These are phyloP conservation scores for Chalciporus pseudorubinellus DNA, from an alignment of 768 basidiomycete genomes.

Conservation along the genomic window DNA sequence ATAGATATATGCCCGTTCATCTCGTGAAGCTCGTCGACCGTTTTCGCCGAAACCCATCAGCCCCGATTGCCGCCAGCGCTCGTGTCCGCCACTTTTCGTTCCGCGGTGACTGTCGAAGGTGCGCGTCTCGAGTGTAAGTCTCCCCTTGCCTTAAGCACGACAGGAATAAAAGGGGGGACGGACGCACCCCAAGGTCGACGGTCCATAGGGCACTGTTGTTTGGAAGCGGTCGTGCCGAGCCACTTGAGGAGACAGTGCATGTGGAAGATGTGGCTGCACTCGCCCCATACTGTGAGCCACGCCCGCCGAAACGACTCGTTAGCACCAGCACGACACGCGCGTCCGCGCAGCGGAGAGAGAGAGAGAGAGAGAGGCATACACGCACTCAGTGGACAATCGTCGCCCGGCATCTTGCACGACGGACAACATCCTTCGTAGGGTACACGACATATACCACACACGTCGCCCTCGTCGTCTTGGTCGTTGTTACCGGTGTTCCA, in stretches of 20 bases:
- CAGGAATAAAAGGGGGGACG: neutral
- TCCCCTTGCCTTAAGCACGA: too few species aligned
- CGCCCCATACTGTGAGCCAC: conserved; percentile 81
- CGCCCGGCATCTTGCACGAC: conserved; percentile 93
- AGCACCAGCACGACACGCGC: neutral
- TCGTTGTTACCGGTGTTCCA: conserved; percentile 59
- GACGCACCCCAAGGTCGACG: conserved; percentile 84
- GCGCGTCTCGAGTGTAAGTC: too few species aligned
- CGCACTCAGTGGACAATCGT: conserved; percentile 89
- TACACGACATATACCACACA: conserved; percentile 87
- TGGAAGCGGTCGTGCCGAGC: conserved; percentile 86
- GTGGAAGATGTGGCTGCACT: conserved; percentile 96
- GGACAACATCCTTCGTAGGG: conserved; percentile 96
- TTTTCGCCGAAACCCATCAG: neutral
- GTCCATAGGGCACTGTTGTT: conserved; percentile 99
- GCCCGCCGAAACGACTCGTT: conserved; percentile 7
- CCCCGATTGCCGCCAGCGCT: neutral
- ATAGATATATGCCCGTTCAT: neutral
- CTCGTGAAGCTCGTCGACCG: neutral
- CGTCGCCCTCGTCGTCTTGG: conserved; percentile 52
- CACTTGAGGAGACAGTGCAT: conserved; percentile 98
- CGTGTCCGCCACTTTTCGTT: conserved; percentile 42
- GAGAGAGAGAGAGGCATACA: conserved; percentile 13
- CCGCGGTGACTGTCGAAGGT: conserved; percentile 46
- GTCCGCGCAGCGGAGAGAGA: conserved; percentile 1